phyloP scores from a whole-genome alignment of 2,329 filamentous ascomycete genomes.

The Aspergillus uvarum region DNA sequence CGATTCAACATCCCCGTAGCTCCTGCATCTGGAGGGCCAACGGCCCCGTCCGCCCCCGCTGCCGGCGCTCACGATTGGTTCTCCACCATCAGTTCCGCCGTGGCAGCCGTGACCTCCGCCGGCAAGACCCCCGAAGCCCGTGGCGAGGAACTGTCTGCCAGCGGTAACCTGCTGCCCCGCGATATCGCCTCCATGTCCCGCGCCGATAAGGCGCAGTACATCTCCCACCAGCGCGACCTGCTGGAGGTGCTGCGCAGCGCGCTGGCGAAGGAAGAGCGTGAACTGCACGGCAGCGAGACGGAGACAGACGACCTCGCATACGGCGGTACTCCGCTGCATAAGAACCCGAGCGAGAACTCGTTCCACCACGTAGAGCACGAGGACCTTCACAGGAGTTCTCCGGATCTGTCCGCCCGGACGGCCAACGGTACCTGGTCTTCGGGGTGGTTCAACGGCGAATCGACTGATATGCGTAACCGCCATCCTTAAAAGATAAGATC shows the following conservation, averaged over 20 bases:
- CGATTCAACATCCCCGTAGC: slow-evolving; percentile 81
- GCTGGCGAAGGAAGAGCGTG: slow-evolving; percentile 74
- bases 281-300: slow-evolving; percentile 46
- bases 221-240: slow-evolving; percentile 75
- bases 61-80: slow-evolving; percentile 66
- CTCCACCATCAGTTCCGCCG: slow-evolving; percentile 70
- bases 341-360: slow-evolving; percentile 81
- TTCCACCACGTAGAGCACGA: slow-evolving; percentile 87
- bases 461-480: neutral
- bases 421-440: slow-evolving; percentile 31
- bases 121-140: slow-evolving; percentile 40
- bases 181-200: slow-evolving; percentile 59
- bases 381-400: slow-evolving; percentile 45
- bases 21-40: slow-evolving; percentile 49
- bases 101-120: slow-evolving; percentile 59
- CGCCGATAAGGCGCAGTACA: slow-evolving; percentile 70
- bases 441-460: slow-evolving; percentile 27
- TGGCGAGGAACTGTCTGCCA: slow-evolving; percentile 55
- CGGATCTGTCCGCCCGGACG: slow-evolving; percentile 14
- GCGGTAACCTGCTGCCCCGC: slow-evolving; percentile 68
- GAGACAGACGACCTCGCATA: slow-evolving; percentile 42
- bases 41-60: slow-evolving; percentile 51
- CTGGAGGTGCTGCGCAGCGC: slow-evolving; percentile 72
- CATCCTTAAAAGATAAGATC: neutral
- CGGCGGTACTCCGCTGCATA: slow-evolving; percentile 56